Conservation (phyloP, 1,284 basidiomycete genomes). For the Moesziomyces globuligerus region DNA sequence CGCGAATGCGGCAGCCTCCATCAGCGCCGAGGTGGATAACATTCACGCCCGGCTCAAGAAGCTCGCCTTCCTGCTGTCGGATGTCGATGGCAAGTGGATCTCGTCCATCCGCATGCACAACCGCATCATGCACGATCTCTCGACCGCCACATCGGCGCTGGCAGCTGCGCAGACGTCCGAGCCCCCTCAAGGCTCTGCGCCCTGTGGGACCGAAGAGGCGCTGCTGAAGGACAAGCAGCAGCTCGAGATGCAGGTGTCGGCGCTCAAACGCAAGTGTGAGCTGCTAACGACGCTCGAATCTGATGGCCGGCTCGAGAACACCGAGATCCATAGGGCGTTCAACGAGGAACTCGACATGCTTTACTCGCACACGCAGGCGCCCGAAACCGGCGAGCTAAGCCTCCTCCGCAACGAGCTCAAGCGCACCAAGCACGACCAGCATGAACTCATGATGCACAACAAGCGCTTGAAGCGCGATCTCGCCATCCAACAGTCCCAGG, state of each 20-base stretch:
- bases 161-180: slow-evolving; percentile 1
- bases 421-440: slow-evolving; percentile 45
- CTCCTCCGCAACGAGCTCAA: slow-evolving; percentile 50
- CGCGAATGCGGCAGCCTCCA: slow-evolving; percentile 14
- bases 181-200: background rate
- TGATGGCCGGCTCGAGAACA: slow-evolving; percentile 63
- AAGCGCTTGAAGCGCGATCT: slow-evolving; percentile 42
- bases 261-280: slow-evolving; percentile 53
- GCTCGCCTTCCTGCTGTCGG: slow-evolving; percentile 17
- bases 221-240: slow-evolving; percentile 18
- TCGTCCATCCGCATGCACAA: slow-evolving; percentile 41
- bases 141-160: slow-evolving; percentile 4
- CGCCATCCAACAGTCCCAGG: slow-evolving; percentile 24
- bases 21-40: slow-evolving; percentile 17
- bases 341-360: slow-evolving; percentile 65
- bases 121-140: slow-evolving; percentile 32
- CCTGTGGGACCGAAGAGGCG: background rate
- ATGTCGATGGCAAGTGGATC: slow-evolving; percentile 34
- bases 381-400: slow-evolving; percentile 52
- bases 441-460: slow-evolving; percentile 45
- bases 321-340: slow-evolving; percentile 65
- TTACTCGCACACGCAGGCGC: slow-evolving; percentile 60
- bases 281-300: slow-evolving; percentile 59
- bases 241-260: slow-evolving; percentile 44
- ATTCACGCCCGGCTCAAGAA: slow-evolving; percentile 21